Evolutionary conservation across 2,329 filamentous ascomycete genomes (phyloP).

Genomic region (Stagonosporopsis chrysanthemi): DNA sequence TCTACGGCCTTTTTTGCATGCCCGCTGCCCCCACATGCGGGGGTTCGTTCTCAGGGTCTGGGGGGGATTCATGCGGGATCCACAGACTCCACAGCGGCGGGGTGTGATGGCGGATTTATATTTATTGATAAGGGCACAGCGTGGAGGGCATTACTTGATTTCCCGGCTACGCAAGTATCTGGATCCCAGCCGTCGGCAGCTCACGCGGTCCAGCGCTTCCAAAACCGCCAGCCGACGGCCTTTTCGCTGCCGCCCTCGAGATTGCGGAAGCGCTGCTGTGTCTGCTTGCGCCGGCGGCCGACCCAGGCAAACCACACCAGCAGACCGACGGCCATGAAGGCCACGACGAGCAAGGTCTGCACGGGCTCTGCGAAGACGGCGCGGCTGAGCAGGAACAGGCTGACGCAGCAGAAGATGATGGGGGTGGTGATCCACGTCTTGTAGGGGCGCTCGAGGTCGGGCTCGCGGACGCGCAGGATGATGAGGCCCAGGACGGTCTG

Average conservation of each 20-base stretch:
- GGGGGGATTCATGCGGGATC: too few species aligned
- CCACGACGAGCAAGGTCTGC: conserved; percentile 86
- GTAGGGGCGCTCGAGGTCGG: conserved; percentile 87
- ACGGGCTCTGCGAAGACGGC: conserved; percentile 90
- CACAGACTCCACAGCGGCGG: too few species aligned
- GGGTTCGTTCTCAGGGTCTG: too few species aligned
- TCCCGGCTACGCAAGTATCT: too few species aligned
- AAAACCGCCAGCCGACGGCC: conserved; percentile 55
- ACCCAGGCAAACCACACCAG: conserved; percentile 91
- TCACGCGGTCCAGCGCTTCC: conserved; percentile 49
- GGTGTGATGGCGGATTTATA: too few species aligned
- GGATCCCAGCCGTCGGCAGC: too few species aligned
- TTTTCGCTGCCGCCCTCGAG: conserved; percentile 34
- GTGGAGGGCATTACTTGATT: too few species aligned
- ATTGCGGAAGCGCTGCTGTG: conserved; percentile 36
- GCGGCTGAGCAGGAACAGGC: conserved; percentile 85
- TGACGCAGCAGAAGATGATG: conserved; percentile 98
- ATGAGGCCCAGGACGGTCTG: conserved; percentile 92
- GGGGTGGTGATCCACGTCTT: conserved; percentile 96
- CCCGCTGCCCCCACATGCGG: too few species aligned
- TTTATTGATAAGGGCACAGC: too few species aligned
- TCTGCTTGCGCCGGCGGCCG: conserved; percentile 56
- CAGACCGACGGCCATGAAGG: conserved; percentile 82
- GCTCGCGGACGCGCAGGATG: conserved; percentile 85
- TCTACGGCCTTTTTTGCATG: too few species aligned